phyloP scores from a whole-genome alignment of 371 early-diverging fungal species.

The Apophysomyces ossiformis region DNA sequence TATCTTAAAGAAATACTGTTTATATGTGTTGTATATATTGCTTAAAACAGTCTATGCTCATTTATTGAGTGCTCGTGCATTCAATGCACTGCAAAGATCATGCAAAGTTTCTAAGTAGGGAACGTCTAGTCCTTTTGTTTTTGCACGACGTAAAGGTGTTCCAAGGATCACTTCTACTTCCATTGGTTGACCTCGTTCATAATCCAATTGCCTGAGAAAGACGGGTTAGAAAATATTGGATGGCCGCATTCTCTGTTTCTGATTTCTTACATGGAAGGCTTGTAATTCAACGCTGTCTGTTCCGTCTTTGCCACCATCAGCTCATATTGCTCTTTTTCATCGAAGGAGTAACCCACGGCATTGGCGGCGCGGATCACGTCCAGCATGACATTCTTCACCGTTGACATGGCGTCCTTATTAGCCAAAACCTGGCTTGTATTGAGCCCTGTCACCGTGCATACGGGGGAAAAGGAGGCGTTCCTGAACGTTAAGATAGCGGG shows the following conservation, averaged over 20 bases:
- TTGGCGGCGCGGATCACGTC: slow-evolving; percentile 69
- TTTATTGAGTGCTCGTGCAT: slow-evolving; percentile 3
- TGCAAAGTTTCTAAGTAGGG: slow-evolving; percentile 54
- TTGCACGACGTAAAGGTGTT: slow-evolving; percentile 62
- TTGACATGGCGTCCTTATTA: slow-evolving; percentile 51
- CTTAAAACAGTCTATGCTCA: not conserved
- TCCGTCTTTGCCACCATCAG: slow-evolving; percentile 53
- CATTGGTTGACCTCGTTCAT: slow-evolving; percentile 62
- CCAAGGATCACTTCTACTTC: slow-evolving; percentile 72
- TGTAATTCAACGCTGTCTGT: slow-evolving; percentile 56
- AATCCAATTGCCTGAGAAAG: slow-evolving; percentile 48
- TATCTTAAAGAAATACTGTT: not conserved
- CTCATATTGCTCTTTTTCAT: slow-evolving; percentile 47
- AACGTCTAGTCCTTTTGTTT: slow-evolving; percentile 45
- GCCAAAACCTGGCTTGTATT: slow-evolving; percentile 65
- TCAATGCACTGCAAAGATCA: slow-evolving; percentile 31
- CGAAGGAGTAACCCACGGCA: slow-evolving; percentile 51
- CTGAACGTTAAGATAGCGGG: slow-evolving; percentile 19
- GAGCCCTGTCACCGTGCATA: slow-evolving; percentile 72
- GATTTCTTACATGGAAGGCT: slow-evolving; percentile 61
- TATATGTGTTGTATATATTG: no score
- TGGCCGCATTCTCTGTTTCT: not conserved
- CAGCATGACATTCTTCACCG: slow-evolving; percentile 58
- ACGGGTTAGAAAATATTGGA: not conserved
- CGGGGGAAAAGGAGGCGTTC: slow-evolving; percentile 81